A percentile compares a stretch with the other conserved stretches of the same genome.
Evolutionary conservation across 148 eudicot species (phyloP).

Genomic region (Limonium bicolor): DNA sequence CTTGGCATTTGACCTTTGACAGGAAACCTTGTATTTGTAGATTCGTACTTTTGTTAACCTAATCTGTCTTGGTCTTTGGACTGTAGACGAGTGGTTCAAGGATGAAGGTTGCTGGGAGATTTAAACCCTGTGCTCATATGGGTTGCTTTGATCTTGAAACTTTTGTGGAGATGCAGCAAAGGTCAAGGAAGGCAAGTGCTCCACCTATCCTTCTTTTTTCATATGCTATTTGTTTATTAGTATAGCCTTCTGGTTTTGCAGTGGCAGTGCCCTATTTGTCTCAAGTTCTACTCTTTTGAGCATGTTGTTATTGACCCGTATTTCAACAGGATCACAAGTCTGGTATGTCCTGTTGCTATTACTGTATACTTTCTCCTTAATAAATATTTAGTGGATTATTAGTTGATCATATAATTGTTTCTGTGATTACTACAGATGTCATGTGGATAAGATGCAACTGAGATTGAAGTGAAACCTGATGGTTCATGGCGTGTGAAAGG

Average conservation of each 20-base stretch:
- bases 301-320: slow-evolving; percentile 79
- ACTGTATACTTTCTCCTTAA: neutral
- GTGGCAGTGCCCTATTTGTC: slow-evolving; percentile 97
- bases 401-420: neutral
- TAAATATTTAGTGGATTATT: neutral
- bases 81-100: slow-evolving; percentile 70
- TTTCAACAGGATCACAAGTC: slow-evolving; percentile 70
- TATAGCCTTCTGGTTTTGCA: slow-evolving; percentile 18
- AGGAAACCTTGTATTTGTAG: no score
- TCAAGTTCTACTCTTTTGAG: slow-evolving; percentile 81
- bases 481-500: slow-evolving; percentile 96
- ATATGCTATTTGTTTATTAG: neutral
- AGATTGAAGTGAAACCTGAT: slow-evolving; percentile 90
- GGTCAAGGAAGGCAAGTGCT: slow-evolving; percentile 62
- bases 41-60: no score
- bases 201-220: no score
- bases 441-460: slow-evolving; percentile 80
- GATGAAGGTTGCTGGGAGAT: slow-evolving; percentile 70
- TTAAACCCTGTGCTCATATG: slow-evolving; percentile 63
- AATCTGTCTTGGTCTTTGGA: no score
- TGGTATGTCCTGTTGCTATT: slow-evolving; percentile 25
- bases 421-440: slow-evolving; percentile 28
- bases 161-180: slow-evolving; percentile 56
- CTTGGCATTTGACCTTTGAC: no score
- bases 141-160: slow-evolving; percentile 79